These are phyloP conservation scores for Arxiozyma slooffiae DNA, from an alignment of 1,139 yeast genomes.

Conservation along the genomic window DNA sequence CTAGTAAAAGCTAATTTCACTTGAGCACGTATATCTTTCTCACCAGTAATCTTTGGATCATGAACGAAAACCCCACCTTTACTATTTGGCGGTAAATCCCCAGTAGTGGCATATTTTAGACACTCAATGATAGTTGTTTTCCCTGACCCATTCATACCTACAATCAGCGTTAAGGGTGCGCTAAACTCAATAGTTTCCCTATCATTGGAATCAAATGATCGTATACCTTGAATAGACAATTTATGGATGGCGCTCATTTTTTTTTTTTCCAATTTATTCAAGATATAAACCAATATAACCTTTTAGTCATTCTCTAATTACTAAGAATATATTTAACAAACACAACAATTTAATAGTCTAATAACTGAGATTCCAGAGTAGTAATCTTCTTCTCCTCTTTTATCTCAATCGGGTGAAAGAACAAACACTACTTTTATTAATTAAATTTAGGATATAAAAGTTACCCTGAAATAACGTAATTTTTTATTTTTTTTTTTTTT, in stretches of 20 bases:
- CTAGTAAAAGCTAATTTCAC: slow-evolving; percentile 78
- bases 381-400: too few relatives aligned
- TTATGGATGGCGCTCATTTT: slow-evolving; percentile 60
- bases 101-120: slow-evolving; percentile 87
- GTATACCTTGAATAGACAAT: slow-evolving; percentile 78
- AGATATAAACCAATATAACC: neutral
- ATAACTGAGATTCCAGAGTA: too few relatives aligned
- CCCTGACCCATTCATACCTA: slow-evolving; percentile 97
- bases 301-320: neutral
- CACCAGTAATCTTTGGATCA: slow-evolving; percentile 77
- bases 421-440: too few relatives aligned
- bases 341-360: neutral
- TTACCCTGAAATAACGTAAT: too few relatives aligned
- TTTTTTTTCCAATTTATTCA: neutral
- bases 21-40: slow-evolving; percentile 75
- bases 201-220: slow-evolving; percentile 78
- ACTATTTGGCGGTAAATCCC: slow-evolving; percentile 89
- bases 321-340: neutral
- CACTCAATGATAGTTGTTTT: slow-evolving; percentile 96
- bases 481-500: too few relatives aligned
- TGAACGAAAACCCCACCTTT: slow-evolving; percentile 95
- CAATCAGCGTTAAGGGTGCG: slow-evolving; percentile 81
- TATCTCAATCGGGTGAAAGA: too few relatives aligned
- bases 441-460: too few relatives aligned
- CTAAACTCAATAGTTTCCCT: slow-evolving; percentile 86